Evolutionary conservation across 495 filamentous ascomycete species (phyloP).

Genomic region (Polyplosphaeria fusca): DNA sequence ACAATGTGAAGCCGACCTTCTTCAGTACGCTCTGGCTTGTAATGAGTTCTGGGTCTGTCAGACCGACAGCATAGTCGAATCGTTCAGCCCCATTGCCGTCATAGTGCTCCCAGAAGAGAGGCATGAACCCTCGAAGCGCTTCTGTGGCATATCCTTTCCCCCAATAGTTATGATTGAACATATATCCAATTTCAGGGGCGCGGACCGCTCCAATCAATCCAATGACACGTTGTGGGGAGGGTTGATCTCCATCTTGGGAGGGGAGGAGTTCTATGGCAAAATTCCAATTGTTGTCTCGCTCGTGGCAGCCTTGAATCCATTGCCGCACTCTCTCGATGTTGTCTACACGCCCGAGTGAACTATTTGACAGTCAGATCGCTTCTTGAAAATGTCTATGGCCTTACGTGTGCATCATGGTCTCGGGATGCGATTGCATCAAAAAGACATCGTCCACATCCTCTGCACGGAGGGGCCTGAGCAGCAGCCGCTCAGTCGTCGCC

Average conservation of each 20-base stretch:
- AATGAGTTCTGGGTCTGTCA: constrained; percentile 20
- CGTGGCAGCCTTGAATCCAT: constrained; percentile 31
- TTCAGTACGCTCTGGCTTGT: constrained; percentile 30
- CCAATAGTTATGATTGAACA: constrained; percentile 30
- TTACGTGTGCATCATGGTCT: constrained; percentile 29
- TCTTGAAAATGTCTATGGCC: background rate
- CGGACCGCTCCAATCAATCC: constrained; percentile 31
- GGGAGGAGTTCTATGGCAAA: constrained; percentile 35
- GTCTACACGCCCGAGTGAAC: constrained; percentile 6
- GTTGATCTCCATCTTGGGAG: background rate
- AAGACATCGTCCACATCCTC: constrained; percentile 28
- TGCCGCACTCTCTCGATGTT: constrained; percentile 15
- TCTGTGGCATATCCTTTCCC: constrained; percentile 33
- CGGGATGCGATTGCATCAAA: constrained; percentile 17
- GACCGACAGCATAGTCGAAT: constrained; percentile 26
- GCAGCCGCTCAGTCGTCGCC: constrained; percentile 25
- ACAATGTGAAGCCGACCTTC: constrained; percentile 27
- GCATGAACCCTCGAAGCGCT: constrained; percentile 32
- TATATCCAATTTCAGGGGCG: constrained; percentile 34
- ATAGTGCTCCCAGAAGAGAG: constrained; percentile 31
- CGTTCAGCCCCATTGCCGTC: constrained; percentile 12
- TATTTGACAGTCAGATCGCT: background rate
- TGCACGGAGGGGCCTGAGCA: constrained; percentile 24
- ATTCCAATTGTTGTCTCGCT: constrained; percentile 25
- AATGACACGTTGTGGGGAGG: constrained; percentile 23